Conservation (phyloP, 306 rosid genomes). For the Vachellia pachyceras region DNA sequence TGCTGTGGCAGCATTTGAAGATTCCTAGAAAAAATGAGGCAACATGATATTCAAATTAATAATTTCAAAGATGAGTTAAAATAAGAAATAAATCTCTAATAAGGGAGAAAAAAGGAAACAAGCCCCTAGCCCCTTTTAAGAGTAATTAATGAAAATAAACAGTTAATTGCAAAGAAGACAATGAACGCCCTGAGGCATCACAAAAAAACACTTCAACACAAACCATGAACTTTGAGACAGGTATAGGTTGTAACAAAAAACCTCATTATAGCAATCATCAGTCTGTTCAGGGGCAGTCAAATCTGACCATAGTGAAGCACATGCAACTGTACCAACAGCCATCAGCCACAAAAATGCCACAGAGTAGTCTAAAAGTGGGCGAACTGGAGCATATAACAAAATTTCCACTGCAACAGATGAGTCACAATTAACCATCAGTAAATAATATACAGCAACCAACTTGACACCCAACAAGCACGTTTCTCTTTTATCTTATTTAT, state of each 20-base stretch:
- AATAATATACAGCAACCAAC: constrained; percentile 37
- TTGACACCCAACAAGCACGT: constrained; percentile 5
- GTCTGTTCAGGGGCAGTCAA: constrained; percentile 54
- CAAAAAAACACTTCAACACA: constrained; percentile 2
- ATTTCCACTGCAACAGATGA: constrained; percentile 78
- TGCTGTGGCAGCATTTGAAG: constrained; percentile 49
- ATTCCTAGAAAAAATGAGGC: constrained; percentile 52
- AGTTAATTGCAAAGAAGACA: constrained; percentile 17
- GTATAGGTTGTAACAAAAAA: constrained; percentile 45
- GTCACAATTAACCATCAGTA: constrained; percentile 37
- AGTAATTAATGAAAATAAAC: constrained; percentile 25
- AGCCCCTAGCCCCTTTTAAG: not conserved
- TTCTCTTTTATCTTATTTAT: constrained; percentile 21
- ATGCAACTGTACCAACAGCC: constrained; percentile 77
- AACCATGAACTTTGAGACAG: constrained; percentile 20
- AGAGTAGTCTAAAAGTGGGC: constrained; percentile 76
- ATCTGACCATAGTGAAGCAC: constrained; percentile 82
- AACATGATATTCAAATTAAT: not conserved
- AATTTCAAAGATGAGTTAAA: constrained; percentile 25
- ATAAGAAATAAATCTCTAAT: constrained; percentile 28
- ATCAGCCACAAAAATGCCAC: constrained; percentile 80
- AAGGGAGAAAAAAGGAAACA: constrained; percentile 15
- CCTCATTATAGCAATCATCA: constrained; percentile 87
- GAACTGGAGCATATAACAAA: constrained; percentile 78
- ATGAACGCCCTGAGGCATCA: too few relatives aligned